Evolutionary conservation across 2,329 filamentous ascomycete genomes (phyloP).

Genomic region (Aspergillus pseudotamarii): DNA sequence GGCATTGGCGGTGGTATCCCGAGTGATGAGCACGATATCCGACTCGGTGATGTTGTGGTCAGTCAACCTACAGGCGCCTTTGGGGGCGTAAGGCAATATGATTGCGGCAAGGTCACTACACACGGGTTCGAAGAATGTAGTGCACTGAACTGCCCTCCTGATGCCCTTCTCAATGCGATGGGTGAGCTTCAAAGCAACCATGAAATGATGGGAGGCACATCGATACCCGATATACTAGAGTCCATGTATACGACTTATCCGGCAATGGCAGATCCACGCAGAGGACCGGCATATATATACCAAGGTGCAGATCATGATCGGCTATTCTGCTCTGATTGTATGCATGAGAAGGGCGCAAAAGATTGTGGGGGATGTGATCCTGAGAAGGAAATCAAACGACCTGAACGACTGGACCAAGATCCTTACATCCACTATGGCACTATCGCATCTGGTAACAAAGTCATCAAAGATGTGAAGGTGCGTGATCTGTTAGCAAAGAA

Average conservation of each 20-base stretch:
- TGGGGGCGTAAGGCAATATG: constrained; percentile 9
- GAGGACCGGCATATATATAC: not conserved
- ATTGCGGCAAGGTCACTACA: constrained; percentile 2
- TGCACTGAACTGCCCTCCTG: not conserved
- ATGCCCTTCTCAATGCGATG: not conserved
- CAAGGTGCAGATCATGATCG: not conserved
- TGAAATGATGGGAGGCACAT: not conserved
- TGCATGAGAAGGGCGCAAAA: not conserved
- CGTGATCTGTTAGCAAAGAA: not conserved
- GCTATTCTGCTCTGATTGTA: constrained; percentile 1
- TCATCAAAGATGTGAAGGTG: not conserved
- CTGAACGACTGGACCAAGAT: not conserved
- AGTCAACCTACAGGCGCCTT: constrained; percentile 3
- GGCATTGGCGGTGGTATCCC: constrained; percentile 7
- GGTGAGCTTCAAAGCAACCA: not conserved
- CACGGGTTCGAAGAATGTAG: not conserved
- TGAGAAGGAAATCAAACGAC: not conserved
- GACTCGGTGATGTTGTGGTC: constrained; percentile 9
- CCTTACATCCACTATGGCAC: constrained; percentile 6
- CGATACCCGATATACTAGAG: not conserved
- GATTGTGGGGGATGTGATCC: not conserved
- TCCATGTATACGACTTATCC: not conserved
- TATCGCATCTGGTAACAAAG: constrained; percentile 7
- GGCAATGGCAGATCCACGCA: constrained; percentile 4
- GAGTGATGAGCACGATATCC: constrained; percentile 1